A percentile compares a stretch with the other conserved stretches of the same genome.
These are phyloP conservation scores for Nicotiana noctiflora DNA, from an alignment of 257 asterid genomes.

Conservation along the genomic window DNA sequence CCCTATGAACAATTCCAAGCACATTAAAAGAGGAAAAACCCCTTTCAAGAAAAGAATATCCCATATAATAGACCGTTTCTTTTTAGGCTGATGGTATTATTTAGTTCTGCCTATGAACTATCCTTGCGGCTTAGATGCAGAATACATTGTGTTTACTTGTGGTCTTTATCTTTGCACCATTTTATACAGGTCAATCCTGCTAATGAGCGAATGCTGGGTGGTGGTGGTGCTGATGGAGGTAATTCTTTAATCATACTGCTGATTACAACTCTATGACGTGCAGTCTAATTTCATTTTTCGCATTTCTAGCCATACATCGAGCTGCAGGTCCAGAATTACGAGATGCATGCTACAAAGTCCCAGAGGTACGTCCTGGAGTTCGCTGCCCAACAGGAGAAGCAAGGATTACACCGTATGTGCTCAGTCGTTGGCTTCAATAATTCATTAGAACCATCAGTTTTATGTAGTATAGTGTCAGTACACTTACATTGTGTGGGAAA, in stretches of 20 bases:
- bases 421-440: background rate
- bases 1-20: background rate
- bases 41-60: constrained; percentile 1
- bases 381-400: constrained; percentile 99
- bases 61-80: background rate
- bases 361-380: constrained; percentile 74
- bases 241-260: constrained; percentile 9
- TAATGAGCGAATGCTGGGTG: constrained; percentile 88
- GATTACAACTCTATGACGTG: background rate
- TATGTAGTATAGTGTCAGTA: background rate
- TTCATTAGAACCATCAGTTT: background rate
- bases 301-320: constrained; percentile 69
- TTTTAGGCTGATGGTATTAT: background rate
- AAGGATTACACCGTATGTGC: constrained; percentile 73
- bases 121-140: background rate
- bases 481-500: constrained; percentile 7
- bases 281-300: constrained; percentile 2
- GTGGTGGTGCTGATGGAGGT: constrained; percentile 99
- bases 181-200: constrained; percentile 82
- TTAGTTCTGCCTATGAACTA: background rate
- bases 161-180: background rate
- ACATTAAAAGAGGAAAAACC: background rate
- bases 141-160: too few species aligned
- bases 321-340: constrained; percentile 91
- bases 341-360: constrained; percentile 69